Conservation (phyloP, 2,329 filamentous ascomycete genomes). For the Nakataea oryzae region DNA sequence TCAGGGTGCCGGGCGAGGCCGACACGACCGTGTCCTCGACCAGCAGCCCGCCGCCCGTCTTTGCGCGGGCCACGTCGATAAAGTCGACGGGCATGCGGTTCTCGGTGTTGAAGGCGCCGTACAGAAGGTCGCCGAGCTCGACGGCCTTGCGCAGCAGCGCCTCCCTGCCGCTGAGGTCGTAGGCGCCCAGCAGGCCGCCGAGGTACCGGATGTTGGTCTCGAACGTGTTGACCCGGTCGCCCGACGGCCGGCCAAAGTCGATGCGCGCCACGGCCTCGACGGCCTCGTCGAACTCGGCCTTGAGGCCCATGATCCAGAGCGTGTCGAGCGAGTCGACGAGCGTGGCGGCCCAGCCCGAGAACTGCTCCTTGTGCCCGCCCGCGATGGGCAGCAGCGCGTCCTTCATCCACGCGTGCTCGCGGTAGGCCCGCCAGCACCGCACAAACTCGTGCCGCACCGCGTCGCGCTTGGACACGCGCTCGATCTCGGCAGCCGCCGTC, state of each 20-base stretch:
- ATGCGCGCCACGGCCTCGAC: conserved; percentile 30
- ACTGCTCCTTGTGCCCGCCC: conserved; percentile 31
- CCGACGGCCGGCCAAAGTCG: conserved; percentile 31
- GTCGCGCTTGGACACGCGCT: not conserved
- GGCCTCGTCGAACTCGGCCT: conserved; percentile 38
- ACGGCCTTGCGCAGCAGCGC: conserved; percentile 29
- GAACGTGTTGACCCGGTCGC: conserved; percentile 21
- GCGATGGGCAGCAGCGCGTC: conserved; percentile 45
- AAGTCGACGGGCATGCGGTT: conserved; percentile 36
- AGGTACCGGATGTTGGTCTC: conserved; percentile 15
- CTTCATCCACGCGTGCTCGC: conserved; percentile 38
- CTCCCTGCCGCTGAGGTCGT: conserved; percentile 15
- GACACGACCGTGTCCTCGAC: conserved; percentile 28
- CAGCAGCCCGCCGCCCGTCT: conserved; percentile 20
- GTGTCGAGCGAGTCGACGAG: conserved; percentile 46
- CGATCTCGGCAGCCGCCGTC: not conserved
- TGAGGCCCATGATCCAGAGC: conserved; percentile 45
- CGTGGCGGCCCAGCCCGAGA: conserved; percentile 47
- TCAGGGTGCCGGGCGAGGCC: conserved; percentile 50
- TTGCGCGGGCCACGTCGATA: conserved; percentile 30
- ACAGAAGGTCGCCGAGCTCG: conserved; percentile 34
- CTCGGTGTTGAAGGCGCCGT: conserved; percentile 31
- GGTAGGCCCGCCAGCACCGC: conserved; percentile 31
- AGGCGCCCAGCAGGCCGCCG: conserved; percentile 16
- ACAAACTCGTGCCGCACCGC: conserved; percentile 15